Evolutionary conservation across 202 grass and related monocot genomes (phyloP).

Genomic region (Cymbopogon flexuosus): DNA sequence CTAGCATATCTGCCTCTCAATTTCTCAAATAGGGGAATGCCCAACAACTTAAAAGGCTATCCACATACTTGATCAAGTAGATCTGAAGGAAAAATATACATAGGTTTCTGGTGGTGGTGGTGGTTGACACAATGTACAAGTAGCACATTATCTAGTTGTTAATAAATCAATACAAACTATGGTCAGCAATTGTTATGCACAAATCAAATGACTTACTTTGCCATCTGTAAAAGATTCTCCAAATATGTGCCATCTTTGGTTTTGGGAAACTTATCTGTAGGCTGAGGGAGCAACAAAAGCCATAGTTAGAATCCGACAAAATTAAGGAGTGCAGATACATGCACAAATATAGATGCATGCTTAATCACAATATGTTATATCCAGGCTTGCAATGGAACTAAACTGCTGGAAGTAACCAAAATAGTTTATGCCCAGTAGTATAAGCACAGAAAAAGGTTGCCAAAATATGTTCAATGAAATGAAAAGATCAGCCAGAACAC

Average conservation of each 20-base stretch:
- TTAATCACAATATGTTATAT: neutral
- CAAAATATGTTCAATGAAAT: neutral
- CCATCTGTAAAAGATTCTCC: conserved; percentile 34
- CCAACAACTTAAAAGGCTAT: conserved; percentile 8
- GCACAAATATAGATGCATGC: neutral
- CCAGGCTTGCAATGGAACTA: neutral
- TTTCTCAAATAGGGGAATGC: neutral
- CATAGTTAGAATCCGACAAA: conserved; percentile 8
- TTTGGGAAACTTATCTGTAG: conserved; percentile 20
- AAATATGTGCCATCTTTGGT: conserved; percentile 37
- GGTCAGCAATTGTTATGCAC: neutral
- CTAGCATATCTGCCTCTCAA: neutral
- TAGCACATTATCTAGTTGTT: neutral
- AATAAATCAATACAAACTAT: neutral
- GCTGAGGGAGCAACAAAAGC: conserved; percentile 22
- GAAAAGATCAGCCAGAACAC: neutral
- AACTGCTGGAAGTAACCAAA: neutral
- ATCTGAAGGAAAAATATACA: conserved; percentile 11
- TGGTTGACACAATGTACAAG: neutral
- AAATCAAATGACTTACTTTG: conserved; percentile 25
- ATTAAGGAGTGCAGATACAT: neutral
- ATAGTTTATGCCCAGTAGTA: neutral
- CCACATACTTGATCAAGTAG: neutral
- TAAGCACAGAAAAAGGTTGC: neutral
- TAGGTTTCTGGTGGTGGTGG: neutral